These are phyloP conservation scores for Jacaranda copaia DNA, from an alignment of 257 asterid genomes.

Conservation along the genomic window DNA sequence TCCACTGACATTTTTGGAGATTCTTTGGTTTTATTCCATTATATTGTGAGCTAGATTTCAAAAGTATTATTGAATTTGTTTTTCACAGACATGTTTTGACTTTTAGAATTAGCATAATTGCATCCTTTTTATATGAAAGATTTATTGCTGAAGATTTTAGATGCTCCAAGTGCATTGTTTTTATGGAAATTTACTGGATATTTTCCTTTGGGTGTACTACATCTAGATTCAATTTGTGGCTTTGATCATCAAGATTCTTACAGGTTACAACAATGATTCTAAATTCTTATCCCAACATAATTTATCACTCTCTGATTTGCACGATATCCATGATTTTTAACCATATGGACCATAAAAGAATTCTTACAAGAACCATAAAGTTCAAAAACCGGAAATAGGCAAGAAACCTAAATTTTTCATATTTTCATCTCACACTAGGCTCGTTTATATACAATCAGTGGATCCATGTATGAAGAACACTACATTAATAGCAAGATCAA, in stretches of 20 bases:
- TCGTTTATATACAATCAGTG: constrained; percentile 18
- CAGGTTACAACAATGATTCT: no score
- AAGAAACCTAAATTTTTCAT: neutral
- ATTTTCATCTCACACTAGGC: constrained; percentile 17
- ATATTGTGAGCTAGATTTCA: no score
- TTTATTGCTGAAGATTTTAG: neutral
- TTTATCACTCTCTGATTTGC: neutral
- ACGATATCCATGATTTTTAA: neutral
- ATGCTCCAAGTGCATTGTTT: neutral
- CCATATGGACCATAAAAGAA: neutral
- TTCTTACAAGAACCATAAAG: constrained; percentile 6
- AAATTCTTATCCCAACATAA: neutral
- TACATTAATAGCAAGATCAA: constrained; percentile 7
- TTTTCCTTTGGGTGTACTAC: neutral
- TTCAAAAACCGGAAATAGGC: neutral
- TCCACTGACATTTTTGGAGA: neutral
- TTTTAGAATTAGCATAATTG: neutral
- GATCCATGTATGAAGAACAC: constrained; percentile 20
- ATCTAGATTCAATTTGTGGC: neutral
- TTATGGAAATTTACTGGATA: neutral
- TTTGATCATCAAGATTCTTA: no score
- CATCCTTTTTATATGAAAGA: neutral
- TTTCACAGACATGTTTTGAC: neutral
- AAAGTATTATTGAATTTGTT: no score
- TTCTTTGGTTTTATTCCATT: neutral